These are phyloP conservation scores for Sporodiniella umbellata DNA, from an alignment of 371 early-diverging fungal genomes.

Conservation along the genomic window DNA sequence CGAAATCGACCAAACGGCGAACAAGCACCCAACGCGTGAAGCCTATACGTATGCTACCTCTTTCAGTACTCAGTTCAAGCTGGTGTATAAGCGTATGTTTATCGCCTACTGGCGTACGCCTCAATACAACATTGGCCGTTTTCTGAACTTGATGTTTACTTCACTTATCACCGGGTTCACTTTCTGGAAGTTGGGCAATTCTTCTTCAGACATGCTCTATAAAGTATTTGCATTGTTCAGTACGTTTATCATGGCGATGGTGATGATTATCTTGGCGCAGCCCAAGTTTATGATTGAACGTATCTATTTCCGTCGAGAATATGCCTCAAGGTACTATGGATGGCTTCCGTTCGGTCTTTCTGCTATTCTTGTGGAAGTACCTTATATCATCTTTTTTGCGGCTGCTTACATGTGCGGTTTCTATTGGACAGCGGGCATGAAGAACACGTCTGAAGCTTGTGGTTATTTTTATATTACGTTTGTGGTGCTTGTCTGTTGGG, in stretches of 20 bases:
- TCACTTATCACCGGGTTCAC: conserved; percentile 71
- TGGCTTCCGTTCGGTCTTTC: conserved; percentile 60
- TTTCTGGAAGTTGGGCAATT: conserved; percentile 57
- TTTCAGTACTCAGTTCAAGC: conserved; percentile 38
- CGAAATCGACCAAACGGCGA: conserved; percentile 19
- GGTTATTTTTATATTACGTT: conserved; percentile 55
- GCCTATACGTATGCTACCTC: conserved; percentile 24
- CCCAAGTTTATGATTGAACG: conserved; percentile 73
- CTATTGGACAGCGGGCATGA: conserved; percentile 66
- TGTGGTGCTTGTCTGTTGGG: conserved; percentile 51
- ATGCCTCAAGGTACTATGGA: conserved; percentile 69
- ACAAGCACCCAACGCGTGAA: conserved; percentile 16
- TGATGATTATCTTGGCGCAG: conserved; percentile 66
- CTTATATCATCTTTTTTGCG: conserved; percentile 48
- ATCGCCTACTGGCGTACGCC: conserved; percentile 64
- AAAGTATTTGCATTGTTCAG: conserved; percentile 70
- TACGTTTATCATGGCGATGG: conserved; percentile 58
- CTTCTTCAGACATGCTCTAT: conserved; percentile 65
- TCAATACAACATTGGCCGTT: conserved; percentile 63
- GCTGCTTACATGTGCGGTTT: conserved; percentile 55
- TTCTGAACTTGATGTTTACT: conserved; percentile 43
- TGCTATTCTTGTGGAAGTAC: conserved; percentile 55
- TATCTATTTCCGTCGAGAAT: conserved; percentile 67
- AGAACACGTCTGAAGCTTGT: conserved; percentile 31
- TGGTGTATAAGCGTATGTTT: conserved; percentile 60